These are phyloP conservation scores for Yamadazyma phyllophila DNA, from an alignment of 805 yeast genomes.

Conservation along the genomic window DNA sequence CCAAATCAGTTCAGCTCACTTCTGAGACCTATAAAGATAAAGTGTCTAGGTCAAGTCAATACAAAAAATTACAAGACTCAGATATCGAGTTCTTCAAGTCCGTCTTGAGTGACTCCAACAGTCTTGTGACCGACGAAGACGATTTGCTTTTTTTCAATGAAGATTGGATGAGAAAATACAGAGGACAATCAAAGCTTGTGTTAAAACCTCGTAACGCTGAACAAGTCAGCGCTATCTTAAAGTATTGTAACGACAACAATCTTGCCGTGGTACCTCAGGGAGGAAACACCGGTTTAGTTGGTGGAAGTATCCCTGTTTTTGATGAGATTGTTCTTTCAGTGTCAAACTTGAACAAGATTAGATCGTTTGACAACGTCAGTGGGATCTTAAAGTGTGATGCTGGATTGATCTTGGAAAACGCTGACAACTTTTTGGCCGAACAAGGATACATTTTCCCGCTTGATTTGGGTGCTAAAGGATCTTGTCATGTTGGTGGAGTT, in stretches of 20 bases:
- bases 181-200: constrained; percentile 80
- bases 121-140: constrained; percentile 53
- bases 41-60: constrained; percentile 51
- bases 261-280: constrained; percentile 95
- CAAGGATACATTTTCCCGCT: constrained; percentile 89
- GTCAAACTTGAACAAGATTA: constrained; percentile 67
- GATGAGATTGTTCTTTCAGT: constrained; percentile 82
- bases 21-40: constrained; percentile 63
- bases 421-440: constrained; percentile 74
- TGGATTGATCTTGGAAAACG: constrained; percentile 83
- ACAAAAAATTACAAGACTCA: constrained; percentile 47
- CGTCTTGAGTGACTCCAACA: constrained; percentile 50
- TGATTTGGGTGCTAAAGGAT: constrained; percentile 95
- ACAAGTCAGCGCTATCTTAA: constrained; percentile 72
- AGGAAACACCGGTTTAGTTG: constrained; percentile 95
- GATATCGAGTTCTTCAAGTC: constrained; percentile 63
- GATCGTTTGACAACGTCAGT: constrained; percentile 76
- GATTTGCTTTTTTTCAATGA: constrained; percentile 75
- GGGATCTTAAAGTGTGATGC: constrained; percentile 90
- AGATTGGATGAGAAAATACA: constrained; percentile 93
- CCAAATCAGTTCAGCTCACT: constrained; percentile 50
- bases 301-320: constrained; percentile 89
- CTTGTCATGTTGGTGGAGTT: constrained; percentile 93
- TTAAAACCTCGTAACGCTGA: constrained; percentile 79
- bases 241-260: constrained; percentile 72